Percentiles rank a stretch among this genome's conserved stretches.
phyloP scores from a whole-genome alignment of 73 alveolate genomes.

The Tetrahymena borealis region DNA sequence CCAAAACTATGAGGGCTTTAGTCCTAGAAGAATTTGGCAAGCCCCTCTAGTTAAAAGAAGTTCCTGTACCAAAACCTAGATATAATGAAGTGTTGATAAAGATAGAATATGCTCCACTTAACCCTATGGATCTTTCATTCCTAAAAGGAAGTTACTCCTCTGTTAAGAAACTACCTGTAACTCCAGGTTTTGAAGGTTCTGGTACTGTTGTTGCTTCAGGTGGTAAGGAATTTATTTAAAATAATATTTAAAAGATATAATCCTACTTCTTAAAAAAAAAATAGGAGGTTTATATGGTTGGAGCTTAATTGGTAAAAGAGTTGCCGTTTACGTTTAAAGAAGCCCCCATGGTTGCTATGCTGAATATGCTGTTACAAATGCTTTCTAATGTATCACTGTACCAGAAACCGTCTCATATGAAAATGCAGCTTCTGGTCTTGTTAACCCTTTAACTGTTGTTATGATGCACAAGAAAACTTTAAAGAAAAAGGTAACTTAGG shows the following conservation, averaged over 20 bases:
- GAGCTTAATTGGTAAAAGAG: slow-evolving; percentile 47
- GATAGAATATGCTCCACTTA: slow-evolving; percentile 67
- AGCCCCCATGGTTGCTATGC: slow-evolving; percentile 43
- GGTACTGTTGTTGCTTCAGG: slow-evolving; percentile 73
- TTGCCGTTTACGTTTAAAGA: slow-evolving; percentile 44
- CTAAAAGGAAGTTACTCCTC: slow-evolving; percentile 49
- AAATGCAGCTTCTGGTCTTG: slow-evolving; percentile 54
- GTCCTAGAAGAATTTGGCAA: slow-evolving; percentile 33
- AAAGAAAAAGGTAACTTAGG: slow-evolving; percentile 41
- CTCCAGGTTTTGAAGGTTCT: slow-evolving; percentile 77
- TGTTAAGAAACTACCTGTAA: slow-evolving; percentile 46
- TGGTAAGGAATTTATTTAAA: slow-evolving; percentile 3
- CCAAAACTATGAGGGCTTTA: slow-evolving; percentile 28
- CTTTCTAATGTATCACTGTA: slow-evolving; percentile 6
- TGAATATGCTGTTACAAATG: slow-evolving; percentile 42
- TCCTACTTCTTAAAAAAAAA: not conserved
- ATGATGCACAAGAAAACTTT: slow-evolving; percentile 43
- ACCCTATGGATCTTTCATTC: slow-evolving; percentile 58
- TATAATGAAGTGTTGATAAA: slow-evolving; percentile 56
- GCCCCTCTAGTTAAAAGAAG: not conserved
- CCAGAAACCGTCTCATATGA: slow-evolving; percentile 40
- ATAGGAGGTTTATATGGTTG: slow-evolving; percentile 49
- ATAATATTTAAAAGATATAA: not conserved
- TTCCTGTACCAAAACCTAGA: slow-evolving; percentile 14
- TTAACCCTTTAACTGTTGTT: slow-evolving; percentile 70